Evolutionary conservation across 176 grass and related monocot species (phyloP), one percentile per base, ranked within the genome.

Genomic region (Cenchrus fungigraminus): DNA sequence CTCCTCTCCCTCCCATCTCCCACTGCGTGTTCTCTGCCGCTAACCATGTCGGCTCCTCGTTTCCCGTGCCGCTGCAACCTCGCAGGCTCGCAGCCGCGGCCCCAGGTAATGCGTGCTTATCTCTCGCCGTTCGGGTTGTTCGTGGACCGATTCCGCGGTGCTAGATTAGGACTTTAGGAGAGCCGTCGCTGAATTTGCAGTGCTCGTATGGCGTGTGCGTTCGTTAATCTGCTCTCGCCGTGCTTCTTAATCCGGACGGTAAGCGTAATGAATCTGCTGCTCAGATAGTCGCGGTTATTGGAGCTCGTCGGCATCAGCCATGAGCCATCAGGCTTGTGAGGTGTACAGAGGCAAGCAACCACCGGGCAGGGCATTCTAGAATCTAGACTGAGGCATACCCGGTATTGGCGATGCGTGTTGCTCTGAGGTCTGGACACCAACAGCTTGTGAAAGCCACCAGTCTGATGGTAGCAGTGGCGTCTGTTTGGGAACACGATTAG

Each of bases 121-220:
- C 56, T 82, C 19, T 64, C 59, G 72, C 61, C 51, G 29, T 46
- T 16, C 28, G 54, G 79, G 86, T 81, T 89, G 58, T 67, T 58
- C 75, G 43, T 31, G 40, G 67, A 64, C 78, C 55, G 83, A 76
- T 86, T 80, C 72, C 29, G 66, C 49, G 84, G 73, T 47, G 84
- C 45, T 82, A 82, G 88, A 90, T 90, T 67, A 83, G 25, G 25
- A 25, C 25, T 25, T 25, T 25, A 25, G 79, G 74, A 89, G 47
- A 68, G 19, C 20, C 68, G 40, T 60, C 59, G 51, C 72, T 79
- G 82, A 86, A 92, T 90, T 90, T 68, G 74, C 79, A 83, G 60
- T 69, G 54, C 53, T 51, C 46, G 69, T 56, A 43, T 79, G 84
- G 68, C 76, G 60, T 9, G 34, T 53, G 25, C 58, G 70, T 81